These are phyloP conservation scores for Licmophora abbreviata DNA, from an alignment of 108 stramenopile species.

Conservation along the genomic window DNA sequence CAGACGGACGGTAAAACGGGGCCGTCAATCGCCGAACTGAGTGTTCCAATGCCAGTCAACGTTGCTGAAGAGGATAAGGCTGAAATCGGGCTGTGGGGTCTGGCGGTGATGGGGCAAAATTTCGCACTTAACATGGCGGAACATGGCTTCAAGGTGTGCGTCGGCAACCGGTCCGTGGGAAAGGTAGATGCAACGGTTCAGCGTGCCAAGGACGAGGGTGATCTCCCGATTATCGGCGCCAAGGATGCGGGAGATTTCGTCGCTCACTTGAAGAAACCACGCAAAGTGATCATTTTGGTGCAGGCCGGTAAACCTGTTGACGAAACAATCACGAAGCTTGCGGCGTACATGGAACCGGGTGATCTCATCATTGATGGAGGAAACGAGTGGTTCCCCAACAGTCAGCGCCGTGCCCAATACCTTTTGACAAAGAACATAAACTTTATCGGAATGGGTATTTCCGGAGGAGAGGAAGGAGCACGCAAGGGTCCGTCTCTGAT, in stretches of 20 bases:
- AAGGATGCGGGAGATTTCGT: constrained; percentile 38
- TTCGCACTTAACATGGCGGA: constrained; percentile 72
- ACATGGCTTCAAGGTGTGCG: constrained; percentile 52
- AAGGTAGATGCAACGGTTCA: constrained; percentile 57
- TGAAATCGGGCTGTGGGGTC: constrained; percentile 59
- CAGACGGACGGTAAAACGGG: constrained; percentile 7
- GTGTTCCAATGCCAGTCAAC: not conserved
- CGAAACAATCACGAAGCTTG: constrained; percentile 44
- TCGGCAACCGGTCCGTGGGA: constrained; percentile 51
- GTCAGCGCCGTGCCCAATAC: constrained; percentile 48
- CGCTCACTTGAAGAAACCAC: constrained; percentile 42
- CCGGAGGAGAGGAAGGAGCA: constrained; percentile 21
- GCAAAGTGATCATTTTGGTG: constrained; percentile 64
- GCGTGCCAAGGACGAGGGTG: constrained; percentile 53
- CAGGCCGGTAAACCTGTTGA: constrained; percentile 37
- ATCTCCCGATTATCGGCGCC: constrained; percentile 47
- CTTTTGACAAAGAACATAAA: constrained; percentile 48
- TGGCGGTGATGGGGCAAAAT: constrained; percentile 80
- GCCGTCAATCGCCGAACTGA: not conserved
- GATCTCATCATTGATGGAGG: constrained; percentile 75
- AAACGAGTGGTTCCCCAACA: constrained; percentile 81
- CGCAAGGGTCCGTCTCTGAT: constrained; percentile 64
- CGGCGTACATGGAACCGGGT: constrained; percentile 56
- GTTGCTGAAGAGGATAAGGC: constrained; percentile 16
- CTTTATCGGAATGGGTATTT: constrained; percentile 78